Evolutionary conservation across 495 filamentous ascomycete species (phyloP), one percentile per base, ranked within the genome.

Genomic region (Lichenothelia convexa): DNA sequence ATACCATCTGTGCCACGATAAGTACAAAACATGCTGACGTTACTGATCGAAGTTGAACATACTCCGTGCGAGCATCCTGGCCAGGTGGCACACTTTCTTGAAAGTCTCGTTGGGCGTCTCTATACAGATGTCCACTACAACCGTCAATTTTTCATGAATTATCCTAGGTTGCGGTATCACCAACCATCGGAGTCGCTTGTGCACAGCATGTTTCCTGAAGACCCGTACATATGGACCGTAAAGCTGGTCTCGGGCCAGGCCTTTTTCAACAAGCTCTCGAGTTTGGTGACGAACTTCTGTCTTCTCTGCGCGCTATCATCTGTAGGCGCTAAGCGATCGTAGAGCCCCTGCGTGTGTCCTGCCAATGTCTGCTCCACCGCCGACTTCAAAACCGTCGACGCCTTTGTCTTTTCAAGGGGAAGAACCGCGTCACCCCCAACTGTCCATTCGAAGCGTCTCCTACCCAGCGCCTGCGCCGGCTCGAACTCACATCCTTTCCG

Each of bases 141-240:
- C 21, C 16, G 5, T n/a, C 15, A 16, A 18, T 18, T 16, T 48
- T 30, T 9, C 19, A 39, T 18, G 34, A 19, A 36, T 12, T 5
- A 44, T 23, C 23, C 34, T 42, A n/a, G n/a, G n/a, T 29, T 8
- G 33, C 21, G 18, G 23, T 26, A 34, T 23, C 15, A 69, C 71
- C 45, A 59, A 94, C 86, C 84, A 61, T 97, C 89, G 36, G 91
- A 95, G 49, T 95, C 85, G 60, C 81, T 87, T 13, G 91, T 92
- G 53, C 83, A 93, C 24, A 95, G 65, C 47, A 91, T 65, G 52
- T 97, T 97, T 34, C 89, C 89, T 26, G 91, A 93, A 4, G 91
- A 95, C 15, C 89, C 89, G 68, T 95, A 97, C 20, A 95, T 72
- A 52, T 91, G 75, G 13, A 92, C 91, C 50, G 71, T 72, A 45